Conservation (phyloP, 169 alveolate species). For the Plasmodium ovale region DNA sequence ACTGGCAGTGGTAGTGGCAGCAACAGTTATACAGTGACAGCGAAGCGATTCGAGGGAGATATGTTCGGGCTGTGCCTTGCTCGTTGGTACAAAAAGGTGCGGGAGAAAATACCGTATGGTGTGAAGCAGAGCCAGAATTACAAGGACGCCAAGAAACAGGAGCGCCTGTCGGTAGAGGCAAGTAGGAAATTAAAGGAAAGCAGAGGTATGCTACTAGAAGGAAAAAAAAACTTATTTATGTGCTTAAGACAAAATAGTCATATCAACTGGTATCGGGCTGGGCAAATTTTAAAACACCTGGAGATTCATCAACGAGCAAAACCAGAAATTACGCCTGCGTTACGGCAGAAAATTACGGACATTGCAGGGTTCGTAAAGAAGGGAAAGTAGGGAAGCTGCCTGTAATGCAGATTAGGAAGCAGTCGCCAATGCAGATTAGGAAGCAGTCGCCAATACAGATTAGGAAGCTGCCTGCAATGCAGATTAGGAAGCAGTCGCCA, state of each 20-base stretch:
- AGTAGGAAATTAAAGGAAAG: constrained; percentile 79
- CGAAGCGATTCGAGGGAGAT: too few species aligned
- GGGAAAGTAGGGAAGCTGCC: constrained; percentile 52
- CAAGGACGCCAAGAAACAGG: constrained; percentile 82
- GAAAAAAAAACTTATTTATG: constrained; percentile 82
- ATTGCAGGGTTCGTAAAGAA: constrained; percentile 80
- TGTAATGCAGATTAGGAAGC: too few species aligned
- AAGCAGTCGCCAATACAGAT: too few species aligned
- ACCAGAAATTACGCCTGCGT: constrained; percentile 75
- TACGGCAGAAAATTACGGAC: constrained; percentile 77
- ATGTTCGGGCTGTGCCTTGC: constrained; percentile 30
- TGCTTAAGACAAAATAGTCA: constrained; percentile 83
- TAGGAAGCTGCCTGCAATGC: too few species aligned
- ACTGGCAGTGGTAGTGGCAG: too few species aligned
- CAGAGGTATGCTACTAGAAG: constrained; percentile 84
- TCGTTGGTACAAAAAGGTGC: constrained; percentile 31
- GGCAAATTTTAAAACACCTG: constrained; percentile 82
- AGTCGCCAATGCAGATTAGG: too few species aligned
- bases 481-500: too few species aligned
- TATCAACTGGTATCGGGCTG: constrained; percentile 84
- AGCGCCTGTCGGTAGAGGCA: constrained; percentile 82
- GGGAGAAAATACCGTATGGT: constrained; percentile 70
- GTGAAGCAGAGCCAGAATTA: constrained; percentile 81
- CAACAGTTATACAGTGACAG: too few species aligned
- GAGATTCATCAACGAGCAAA: constrained; percentile 84